A percentile compares a stretch with the other conserved stretches of the same genome.
phyloP scores from a whole-genome alignment of 2,329 filamentous ascomycete genomes.

The Claviceps monticola region DNA sequence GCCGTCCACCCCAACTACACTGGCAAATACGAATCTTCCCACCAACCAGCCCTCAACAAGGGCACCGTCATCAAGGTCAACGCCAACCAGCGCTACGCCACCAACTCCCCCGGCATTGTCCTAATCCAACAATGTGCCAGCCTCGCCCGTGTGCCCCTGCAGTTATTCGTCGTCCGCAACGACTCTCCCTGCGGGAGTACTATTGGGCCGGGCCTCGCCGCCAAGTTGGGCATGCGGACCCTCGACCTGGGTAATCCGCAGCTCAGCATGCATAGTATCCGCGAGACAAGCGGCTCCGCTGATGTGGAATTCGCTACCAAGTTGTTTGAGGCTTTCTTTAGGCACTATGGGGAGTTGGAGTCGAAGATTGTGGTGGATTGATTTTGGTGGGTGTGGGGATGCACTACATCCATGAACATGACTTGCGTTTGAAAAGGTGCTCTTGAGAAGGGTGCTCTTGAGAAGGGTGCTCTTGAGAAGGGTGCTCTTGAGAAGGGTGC shows the following conservation, averaged over 20 bases:
- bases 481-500: no score
- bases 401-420: background rate
- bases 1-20: constrained; percentile 91
- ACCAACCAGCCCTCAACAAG: constrained; percentile 91
- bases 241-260: constrained; percentile 90
- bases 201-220: constrained; percentile 92
- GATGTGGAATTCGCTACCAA: constrained; percentile 79
- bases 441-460: no score
- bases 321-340: constrained; percentile 78
- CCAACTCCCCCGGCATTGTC: constrained; percentile 89
- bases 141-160: constrained; percentile 64
- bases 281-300: constrained; percentile 77
- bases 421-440: no score
- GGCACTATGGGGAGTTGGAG: constrained; percentile 71
- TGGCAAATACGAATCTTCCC: constrained; percentile 79
- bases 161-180: constrained; percentile 92
- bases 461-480: no score
- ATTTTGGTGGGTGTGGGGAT: background rate
- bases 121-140: constrained; percentile 78
- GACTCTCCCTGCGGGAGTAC: constrained; percentile 91
- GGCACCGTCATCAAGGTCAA: constrained; percentile 97
- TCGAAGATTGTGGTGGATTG: constrained; percentile 73
- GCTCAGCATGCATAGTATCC: constrained; percentile 91
- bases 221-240: constrained; percentile 73
- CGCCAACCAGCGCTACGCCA: constrained; percentile 92